Base-by-base conservation (phyloP, 2,329 filamentous ascomycete species). In the Cyphellophora attinorum region DNA sequence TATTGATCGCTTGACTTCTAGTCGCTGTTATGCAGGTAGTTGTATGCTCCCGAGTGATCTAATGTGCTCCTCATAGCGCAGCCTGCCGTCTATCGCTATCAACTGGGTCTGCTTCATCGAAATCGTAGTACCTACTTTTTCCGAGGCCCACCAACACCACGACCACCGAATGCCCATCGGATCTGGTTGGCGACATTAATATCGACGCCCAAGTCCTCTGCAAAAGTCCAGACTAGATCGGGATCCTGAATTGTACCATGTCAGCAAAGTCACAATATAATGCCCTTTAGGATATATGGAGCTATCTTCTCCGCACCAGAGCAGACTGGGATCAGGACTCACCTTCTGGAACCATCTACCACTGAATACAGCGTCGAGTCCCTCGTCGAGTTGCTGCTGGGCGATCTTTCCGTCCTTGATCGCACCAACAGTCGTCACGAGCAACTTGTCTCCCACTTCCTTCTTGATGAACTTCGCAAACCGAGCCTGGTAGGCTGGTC, bases 271-370 rank as follows among this genome's bases (percentile, higher is more conserved):
- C 8, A n/a, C n/a, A 25, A n/a, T 10, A 25, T 10, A 25, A 10
- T 25, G 21, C n/a, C 21, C 21, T n/a, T 11, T 13, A 27, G 14
- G 6, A 27, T 5, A 27, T 11, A 27, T 5, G 14, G 14, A 27
- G 23, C 12, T 15, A 11, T n/a, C n/a, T n/a, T n/a, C n/a, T n/a
- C n/a, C n/a, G n/a, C 13, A n/a, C 21, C 21, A 25, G 21, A 25
- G 8, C 21, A 25, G 21, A 8, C 6, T 8, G 14, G 27, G 14
- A 16, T 17, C 10, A 17, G 21, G 65, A 57, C 53, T 31, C 15
- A 13, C 15, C n/a, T 76, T 72, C 60, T 93, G 68, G 58, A 91
- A 91, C 51, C 81, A 79, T 37, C 85, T 68, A 0, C 74, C 88
- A 2, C 81, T 68, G 12, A 89, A 67, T 0, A 80, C 76, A n/a